phyloP scores from a whole-genome alignment of 129 eudicot genomes.

The Escallonia rubra region DNA sequence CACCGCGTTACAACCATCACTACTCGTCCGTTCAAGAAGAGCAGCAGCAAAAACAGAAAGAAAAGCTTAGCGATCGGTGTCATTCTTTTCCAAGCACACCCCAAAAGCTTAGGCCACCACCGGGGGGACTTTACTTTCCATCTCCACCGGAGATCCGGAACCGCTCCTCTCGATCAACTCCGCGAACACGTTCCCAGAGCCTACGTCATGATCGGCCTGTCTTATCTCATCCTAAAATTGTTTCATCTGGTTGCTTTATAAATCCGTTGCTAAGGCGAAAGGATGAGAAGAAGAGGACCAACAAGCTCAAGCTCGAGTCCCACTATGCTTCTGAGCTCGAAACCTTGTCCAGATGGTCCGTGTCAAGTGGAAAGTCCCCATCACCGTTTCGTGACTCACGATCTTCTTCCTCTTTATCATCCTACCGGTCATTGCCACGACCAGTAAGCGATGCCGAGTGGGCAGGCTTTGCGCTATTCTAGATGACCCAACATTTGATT shows the following conservation, averaged over 20 bases:
- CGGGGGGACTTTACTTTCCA: slow-evolving; percentile 37
- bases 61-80: slow-evolving; percentile 14
- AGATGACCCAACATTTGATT: too few relatives aligned
- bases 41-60: slow-evolving; percentile 12
- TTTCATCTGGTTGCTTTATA: slow-evolving; percentile 43
- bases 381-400: slow-evolving; percentile 40
- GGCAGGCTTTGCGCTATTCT: slow-evolving; percentile 62
- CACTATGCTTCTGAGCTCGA: slow-evolving; percentile 40
- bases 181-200: slow-evolving; percentile 16
- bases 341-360: slow-evolving; percentile 45
- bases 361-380: slow-evolving; percentile 36
- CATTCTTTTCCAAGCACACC: slow-evolving; percentile 27
- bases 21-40: not conserved
- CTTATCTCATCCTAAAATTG: slow-evolving; percentile 27
- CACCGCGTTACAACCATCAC: slow-evolving; percentile 10
- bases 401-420: slow-evolving; percentile 43
- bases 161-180: slow-evolving; percentile 24
- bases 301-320: slow-evolving; percentile 29
- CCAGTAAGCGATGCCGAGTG: slow-evolving; percentile 57
- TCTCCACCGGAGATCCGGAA: slow-evolving; percentile 24
- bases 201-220: slow-evolving; percentile 2
- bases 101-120: slow-evolving; percentile 46
- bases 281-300: slow-evolving; percentile 20
- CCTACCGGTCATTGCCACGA: slow-evolving; percentile 43
- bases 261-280: slow-evolving; percentile 28